Evolutionary conservation across 495 filamentous ascomycete genomes (phyloP), one percentile per base, ranked within the genome.

Genomic region (Evansstolkia leycettana): DNA sequence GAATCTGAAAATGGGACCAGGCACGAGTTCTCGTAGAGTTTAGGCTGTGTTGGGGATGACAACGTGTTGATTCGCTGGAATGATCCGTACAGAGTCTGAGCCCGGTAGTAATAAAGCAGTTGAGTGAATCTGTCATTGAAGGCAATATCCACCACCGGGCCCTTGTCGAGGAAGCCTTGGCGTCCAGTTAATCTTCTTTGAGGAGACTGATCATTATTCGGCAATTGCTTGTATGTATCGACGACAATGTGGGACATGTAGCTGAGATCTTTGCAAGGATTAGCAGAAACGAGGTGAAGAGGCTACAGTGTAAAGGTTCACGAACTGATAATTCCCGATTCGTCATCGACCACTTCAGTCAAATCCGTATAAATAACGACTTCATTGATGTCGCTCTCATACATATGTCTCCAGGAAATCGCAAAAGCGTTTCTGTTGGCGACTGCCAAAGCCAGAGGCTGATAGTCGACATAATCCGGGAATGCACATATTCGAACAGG

Each of bases 391-490:
- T 33, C 13, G n/a, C 34, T 20, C 11, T 51, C 43, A 6, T 37
- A 31, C 13, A n/a, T n/a, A 40, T 65, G 44, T 26, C 55, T 52
- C 63, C 63, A 67, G 9, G 56, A 64, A 15, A 67, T 62, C 0
- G 55, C 63, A 50, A 65, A 65, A 5, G 33, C 41, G 10, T 43
- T 39, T 13, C 31, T 23, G 19, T 45, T n/a, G 2, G 41, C 49
- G 37, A 38, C 45, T 3, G 56, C 50, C 28, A 65, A 32, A 30
- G 55, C 53, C 17, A 54, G 31, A 8, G 61, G 59, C 16, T 57
- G 49, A 26, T 52, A 58, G 2, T 50, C 47, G 28, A 52, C 37
- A 15, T 32, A 31, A n/a, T 31, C 30, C 30, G 33, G 2, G 13
- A 40, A 28, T 17, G 36, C n/a, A 8, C n/a, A n/a, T n/a, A n/a